Base-by-base conservation (phyloP, 2,329 filamentous ascomycete genomes). In the Xylariaceae sp. region DNA sequence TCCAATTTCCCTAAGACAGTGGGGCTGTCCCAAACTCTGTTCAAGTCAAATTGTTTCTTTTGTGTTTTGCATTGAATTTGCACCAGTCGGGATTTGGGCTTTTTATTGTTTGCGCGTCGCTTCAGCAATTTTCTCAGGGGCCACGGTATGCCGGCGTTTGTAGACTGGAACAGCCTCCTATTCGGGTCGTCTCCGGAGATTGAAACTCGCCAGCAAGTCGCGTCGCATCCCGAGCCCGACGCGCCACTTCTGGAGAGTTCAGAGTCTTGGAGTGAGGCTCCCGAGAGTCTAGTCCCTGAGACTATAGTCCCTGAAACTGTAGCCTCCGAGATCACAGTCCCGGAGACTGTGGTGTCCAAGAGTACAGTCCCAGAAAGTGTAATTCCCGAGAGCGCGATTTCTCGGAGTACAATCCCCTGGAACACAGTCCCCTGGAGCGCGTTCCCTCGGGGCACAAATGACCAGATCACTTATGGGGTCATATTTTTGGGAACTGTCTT, bases 151-250 rank as follows among this genome's bases (percentile, higher is more conserved):
- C 53, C 60, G 56, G 61, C 59, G 24, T 63, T 63, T 49, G 51
- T 65, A 58, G 61, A 65, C 52, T 65, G 63, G 63, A 62, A 63
- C 43, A 46, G 56, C 48, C 61, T 65, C 37, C 48, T 62, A 45
- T 64, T 58, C 53, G 63, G 63, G 41, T 56, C 55, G 28, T 26
- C 49, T 39, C 55, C 48, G 41, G 37, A 55, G 45, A 34, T 40
- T 46, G 37, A 50, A 34, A 19, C 47, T 34, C 46, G 36, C 36
- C 45, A 41, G 28, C 48, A 56, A 36, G 47, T 45, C 50, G 52
- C 52, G 55, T 45, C 51, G 41, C 23, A 34, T 37, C 31, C 54
- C 29, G 37, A 56, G 28, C 46, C 36, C 28, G 59, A 60, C 53
- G 56, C 59, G 52, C 57, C 56, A 9, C 23, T 21, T 28, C 21